Conservation (phyloP, 2,329 filamentous ascomycete species). For the Fusarium sacchari region DNA sequence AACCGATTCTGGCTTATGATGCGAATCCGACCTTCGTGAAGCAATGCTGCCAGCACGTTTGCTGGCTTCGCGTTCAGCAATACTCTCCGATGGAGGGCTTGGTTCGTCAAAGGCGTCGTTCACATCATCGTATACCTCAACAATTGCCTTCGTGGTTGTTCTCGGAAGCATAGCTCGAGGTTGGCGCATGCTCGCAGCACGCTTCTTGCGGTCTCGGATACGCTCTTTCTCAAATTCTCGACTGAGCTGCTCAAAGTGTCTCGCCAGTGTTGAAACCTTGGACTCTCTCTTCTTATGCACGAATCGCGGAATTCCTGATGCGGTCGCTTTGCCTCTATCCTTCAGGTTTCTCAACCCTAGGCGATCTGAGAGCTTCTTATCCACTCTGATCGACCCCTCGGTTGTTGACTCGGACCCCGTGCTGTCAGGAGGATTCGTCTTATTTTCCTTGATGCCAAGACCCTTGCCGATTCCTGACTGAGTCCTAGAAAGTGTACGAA, state of each 20-base stretch:
- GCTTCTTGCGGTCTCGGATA: conserved; percentile 82
- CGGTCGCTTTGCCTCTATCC: conserved; percentile 60
- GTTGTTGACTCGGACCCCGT: conserved; percentile 37
- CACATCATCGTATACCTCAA: conserved; percentile 94
- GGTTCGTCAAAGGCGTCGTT: conserved; percentile 90
- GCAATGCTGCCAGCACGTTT: conserved; percentile 41
- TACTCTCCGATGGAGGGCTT: conserved; percentile 61
- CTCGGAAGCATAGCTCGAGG: conserved; percentile 85
- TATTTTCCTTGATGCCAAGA: conserved; percentile 49
- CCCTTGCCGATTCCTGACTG: conserved; percentile 58
- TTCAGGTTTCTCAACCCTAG: conserved; percentile 75
- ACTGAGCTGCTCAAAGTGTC: conserved; percentile 96
- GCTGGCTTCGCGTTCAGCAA: conserved; percentile 46
- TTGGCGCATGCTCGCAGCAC: conserved; percentile 77
- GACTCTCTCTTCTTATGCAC: conserved; percentile 78
- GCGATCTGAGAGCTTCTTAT: conserved; percentile 82
- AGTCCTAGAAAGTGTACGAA: conserved; percentile 57
- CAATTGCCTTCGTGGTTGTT: conserved; percentile 92
- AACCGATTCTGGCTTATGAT: conserved; percentile 23
- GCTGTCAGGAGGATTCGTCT: conserved; percentile 41
- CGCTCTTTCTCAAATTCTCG: conserved; percentile 97
- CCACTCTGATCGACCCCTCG: conserved; percentile 60
- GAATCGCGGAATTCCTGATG: conserved; percentile 90
- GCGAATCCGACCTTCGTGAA: conserved; percentile 45
- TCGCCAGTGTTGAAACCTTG: conserved; percentile 89